Evolutionary conservation across 106 monocot genomes (phyloP).

Genomic region (Dioscorea alata): DNA sequence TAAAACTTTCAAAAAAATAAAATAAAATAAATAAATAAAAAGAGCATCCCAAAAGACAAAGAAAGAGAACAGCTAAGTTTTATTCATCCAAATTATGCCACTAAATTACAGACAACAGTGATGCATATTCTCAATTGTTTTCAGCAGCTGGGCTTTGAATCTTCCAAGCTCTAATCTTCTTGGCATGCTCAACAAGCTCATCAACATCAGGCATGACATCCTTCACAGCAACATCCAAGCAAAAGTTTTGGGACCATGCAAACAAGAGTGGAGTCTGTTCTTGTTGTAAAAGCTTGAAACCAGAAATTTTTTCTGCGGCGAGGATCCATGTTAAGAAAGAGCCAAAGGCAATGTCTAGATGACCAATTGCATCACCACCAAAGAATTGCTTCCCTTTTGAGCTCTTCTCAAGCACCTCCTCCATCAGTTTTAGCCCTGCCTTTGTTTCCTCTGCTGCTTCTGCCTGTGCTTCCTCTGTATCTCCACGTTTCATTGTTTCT

Average conservation of each 20-base stretch:
- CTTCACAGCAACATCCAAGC: not conserved
- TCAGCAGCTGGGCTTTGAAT: too few species aligned
- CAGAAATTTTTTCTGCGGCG: not conserved
- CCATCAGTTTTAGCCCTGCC: not conserved
- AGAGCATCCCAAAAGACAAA: too few species aligned
- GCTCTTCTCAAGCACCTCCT: constrained; percentile 6
- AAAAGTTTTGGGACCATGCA: not conserved
- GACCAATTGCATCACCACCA: not conserved
- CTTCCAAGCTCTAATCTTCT: not conserved
- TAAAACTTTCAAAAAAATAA: too few species aligned
- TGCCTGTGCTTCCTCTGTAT: not conserved
- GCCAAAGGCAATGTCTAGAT: constrained; percentile 3
- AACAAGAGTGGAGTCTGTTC: not conserved
- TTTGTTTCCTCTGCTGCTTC: not conserved
- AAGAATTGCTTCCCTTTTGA: constrained; percentile 6
- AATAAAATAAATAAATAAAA: too few species aligned
- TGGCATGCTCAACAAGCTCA: not conserved
- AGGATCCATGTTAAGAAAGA: not conserved
- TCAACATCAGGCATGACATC: constrained; percentile 3
- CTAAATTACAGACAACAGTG: too few species aligned
- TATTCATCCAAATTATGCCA: too few species aligned
- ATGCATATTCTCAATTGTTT: too few species aligned
- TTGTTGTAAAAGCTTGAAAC: not conserved
- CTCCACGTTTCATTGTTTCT: not conserved
- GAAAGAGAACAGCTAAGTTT: too few species aligned